phyloP scores from a whole-genome alignment of 371 early-diverging fungal genomes.

The Mortierella sp. region DNA sequence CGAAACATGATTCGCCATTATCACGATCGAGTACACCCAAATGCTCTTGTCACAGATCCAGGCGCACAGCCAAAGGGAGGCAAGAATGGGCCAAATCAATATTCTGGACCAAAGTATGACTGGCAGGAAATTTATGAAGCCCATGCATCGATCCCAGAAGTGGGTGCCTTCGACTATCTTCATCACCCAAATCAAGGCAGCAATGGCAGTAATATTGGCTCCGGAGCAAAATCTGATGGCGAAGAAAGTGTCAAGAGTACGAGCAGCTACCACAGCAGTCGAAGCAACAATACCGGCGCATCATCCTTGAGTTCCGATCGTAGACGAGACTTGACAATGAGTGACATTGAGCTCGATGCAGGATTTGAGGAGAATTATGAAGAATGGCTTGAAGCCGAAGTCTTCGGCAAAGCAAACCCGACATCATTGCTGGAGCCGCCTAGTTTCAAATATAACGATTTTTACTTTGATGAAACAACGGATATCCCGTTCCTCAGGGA shows the following conservation, averaged over 20 bases:
- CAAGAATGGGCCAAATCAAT: constrained; percentile 27
- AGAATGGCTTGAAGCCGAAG: constrained; percentile 76
- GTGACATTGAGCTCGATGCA: constrained; percentile 56
- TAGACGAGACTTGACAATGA: constrained; percentile 45
- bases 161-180: constrained; percentile 26
- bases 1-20: constrained; percentile 73
- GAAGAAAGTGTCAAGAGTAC: constrained; percentile 40
- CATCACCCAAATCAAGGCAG: constrained; percentile 10
- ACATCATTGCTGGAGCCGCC: constrained; percentile 19
- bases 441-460: constrained; percentile 45
- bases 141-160: constrained; percentile 50
- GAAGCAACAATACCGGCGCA: constrained; percentile 16
- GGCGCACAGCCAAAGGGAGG: constrained; percentile 25
- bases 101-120: constrained; percentile 49
- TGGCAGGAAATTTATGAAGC: constrained; percentile 60
- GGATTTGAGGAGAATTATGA: constrained; percentile 71
- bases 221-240: constrained; percentile 27
- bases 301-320: constrained; percentile 14
- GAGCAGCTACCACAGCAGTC: constrained; percentile 31
- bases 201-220: not conserved
- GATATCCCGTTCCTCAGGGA: constrained; percentile 35
- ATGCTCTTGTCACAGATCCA: constrained; percentile 58
- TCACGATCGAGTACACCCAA: constrained; percentile 73
- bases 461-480: constrained; percentile 38
- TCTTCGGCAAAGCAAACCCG: constrained; percentile 48